Evolutionary conservation across 495 filamentous ascomycete genomes (phyloP).

Genomic region (Xylaria grammica): DNA sequence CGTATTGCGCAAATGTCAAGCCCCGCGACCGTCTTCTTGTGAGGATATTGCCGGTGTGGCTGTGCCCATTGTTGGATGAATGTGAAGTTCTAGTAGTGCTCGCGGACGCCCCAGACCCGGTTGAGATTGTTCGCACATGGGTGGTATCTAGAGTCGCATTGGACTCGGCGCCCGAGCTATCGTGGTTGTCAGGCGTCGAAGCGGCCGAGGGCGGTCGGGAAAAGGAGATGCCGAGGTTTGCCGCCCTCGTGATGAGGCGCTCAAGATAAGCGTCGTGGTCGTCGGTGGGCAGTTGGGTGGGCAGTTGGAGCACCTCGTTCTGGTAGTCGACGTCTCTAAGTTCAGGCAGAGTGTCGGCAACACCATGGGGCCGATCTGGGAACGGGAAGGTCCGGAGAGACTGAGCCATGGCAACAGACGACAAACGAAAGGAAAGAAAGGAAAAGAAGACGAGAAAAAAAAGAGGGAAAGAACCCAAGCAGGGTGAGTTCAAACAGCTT

Average conservation of each 20-base stretch:
- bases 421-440: conserved; percentile 12
- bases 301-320: conserved; percentile 48
- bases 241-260: conserved; percentile 44
- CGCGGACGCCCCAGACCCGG: conserved; percentile 39
- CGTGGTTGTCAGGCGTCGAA: conserved; percentile 30
- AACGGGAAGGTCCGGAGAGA: conserved; percentile 29
- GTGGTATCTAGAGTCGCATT: conserved; percentile 38
- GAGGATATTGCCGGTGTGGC: conserved; percentile 18
- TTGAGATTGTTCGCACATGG: conserved; percentile 43
- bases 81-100: conserved; percentile 43
- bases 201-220: conserved; percentile 31
- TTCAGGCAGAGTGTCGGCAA: conserved; percentile 37
- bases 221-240: conserved; percentile 49
- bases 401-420: conserved; percentile 29
- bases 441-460: background rate
- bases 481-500: conserved; percentile 24
- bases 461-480: conserved; percentile 21
- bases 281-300: conserved; percentile 38
- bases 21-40: conserved; percentile 44
- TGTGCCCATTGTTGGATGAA: conserved; percentile 35
- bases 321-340: conserved; percentile 48
- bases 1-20: conserved; percentile 58
- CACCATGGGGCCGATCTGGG: conserved; percentile 21
- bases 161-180: conserved; percentile 42
- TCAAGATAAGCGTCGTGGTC: conserved; percentile 48